Evolutionary conservation across 2,329 filamentous ascomycete species (phyloP), one percentile per base, ranked within the genome.

Genomic region (Pseudogymnoascus verrucosus): DNA sequence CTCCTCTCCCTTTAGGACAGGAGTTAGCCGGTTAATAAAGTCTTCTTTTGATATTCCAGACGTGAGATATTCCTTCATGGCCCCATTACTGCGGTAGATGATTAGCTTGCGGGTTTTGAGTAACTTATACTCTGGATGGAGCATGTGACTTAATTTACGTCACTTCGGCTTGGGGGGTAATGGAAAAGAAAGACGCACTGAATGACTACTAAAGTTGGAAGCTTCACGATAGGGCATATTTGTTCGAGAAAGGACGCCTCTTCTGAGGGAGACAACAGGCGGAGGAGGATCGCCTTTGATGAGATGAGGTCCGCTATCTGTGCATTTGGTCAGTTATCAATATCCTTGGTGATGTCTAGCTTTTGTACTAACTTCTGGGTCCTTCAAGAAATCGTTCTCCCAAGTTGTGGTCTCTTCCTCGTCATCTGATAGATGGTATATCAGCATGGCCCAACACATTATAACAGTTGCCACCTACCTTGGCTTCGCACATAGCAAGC

Each of bases 401-500:
- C 91, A 96, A 66, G 74, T 77, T 62, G 79, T 77, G 73, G 90
- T 93, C 71, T 89, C 86, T 28, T 85, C 80, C 42, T 82, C 81
- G 61, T 84, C 84, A 74, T 96, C 90, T 92, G 70, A 26, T 66
- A n/a, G 64, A 23, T 60, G 60, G 59, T 68, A 65, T 66, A 62
- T 67, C 59, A 70, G 65, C 42, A 39, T 44, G 11, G 4, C 10
- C 21, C 60, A 11, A 11, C 11, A 16, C 19, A 8, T 57, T 21
- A 34, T 21, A 12, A 57, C 7, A 36, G 10, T 5, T 19, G 44
- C 28, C 4, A 59, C 44, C 60, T 16, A 63, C 67, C 68, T 79
- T 68, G 75, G 91, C 90, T 88, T 71, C 86, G 85, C 34, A 96
- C 88, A 75, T 97, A 96, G 77, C 91, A 96, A 31, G 90, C 83